Percentiles rank a stretch among this genome's conserved stretches.
These are phyloP conservation scores for Penicillium waksmanii DNA, from an alignment of 495 filamentous ascomycete species.

Conservation along the genomic window DNA sequence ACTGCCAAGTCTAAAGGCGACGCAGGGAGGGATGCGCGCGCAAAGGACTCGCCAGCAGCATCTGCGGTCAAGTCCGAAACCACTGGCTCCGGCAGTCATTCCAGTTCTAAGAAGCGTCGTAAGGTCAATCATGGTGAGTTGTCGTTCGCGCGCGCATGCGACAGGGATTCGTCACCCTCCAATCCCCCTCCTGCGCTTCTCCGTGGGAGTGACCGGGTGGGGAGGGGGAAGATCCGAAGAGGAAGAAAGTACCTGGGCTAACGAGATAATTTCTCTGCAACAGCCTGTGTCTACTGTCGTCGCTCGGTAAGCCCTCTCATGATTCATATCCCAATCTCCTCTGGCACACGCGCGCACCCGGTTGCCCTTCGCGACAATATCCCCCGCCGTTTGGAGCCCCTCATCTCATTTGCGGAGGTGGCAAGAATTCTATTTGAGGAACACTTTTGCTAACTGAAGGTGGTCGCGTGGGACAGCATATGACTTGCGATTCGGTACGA, in stretches of 20 bases:
- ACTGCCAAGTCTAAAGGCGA: slow-evolving; percentile 29
- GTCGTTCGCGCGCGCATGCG: slow-evolving; percentile 21
- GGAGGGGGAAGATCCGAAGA: not conserved
- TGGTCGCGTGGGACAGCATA: slow-evolving; percentile 74
- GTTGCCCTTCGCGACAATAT: slow-evolving; percentile 9
- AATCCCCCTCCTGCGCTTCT: not conserved
- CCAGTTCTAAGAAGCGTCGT: slow-evolving; percentile 89
- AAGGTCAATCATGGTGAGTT: slow-evolving; percentile 98
- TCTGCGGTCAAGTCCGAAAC: slow-evolving; percentile 45
- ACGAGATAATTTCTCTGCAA: slow-evolving; percentile 29
- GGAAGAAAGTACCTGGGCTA: slow-evolving; percentile 27
- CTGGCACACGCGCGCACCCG: not conserved
- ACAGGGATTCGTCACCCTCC: slow-evolving; percentile 26
- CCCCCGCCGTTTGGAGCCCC: slow-evolving; percentile 4
- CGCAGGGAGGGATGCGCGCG: slow-evolving; percentile 34
- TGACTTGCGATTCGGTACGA: slow-evolving; percentile 99
- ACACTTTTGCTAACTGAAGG: slow-evolving; percentile 41
- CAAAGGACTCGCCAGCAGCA: slow-evolving; percentile 37
- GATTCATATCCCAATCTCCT: not conserved
- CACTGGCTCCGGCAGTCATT: slow-evolving; percentile 41
- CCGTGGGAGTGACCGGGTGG: not conserved
- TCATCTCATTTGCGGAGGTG: not conserved
- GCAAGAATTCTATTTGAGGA: slow-evolving; percentile 6
- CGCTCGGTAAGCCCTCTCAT: slow-evolving; percentile 81
- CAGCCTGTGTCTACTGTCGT: slow-evolving; percentile 99